Conservation (phyloP, 2,329 filamentous ascomycete genomes). For the Ophiostoma himal-ulmi region DNA sequence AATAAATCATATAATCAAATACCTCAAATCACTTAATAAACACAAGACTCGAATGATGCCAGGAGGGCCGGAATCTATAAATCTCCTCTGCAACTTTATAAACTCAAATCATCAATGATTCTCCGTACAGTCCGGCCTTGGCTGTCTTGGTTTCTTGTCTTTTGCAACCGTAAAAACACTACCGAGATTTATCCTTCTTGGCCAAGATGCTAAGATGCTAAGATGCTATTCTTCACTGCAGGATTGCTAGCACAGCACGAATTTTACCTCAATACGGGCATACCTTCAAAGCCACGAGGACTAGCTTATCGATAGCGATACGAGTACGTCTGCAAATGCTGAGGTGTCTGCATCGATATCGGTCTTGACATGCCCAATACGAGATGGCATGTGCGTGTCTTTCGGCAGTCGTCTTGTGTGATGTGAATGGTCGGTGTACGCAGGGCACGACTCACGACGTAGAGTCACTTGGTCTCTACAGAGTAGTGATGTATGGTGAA, state of each 20-base stretch:
- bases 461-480: too few species aligned
- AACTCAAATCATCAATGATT: not conserved
- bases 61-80: too few species aligned
- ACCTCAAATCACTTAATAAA: too few species aligned
- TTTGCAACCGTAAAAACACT: not conserved
- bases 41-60: too few species aligned
- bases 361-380: not conserved
- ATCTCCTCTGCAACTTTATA: not conserved
- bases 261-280: too few species aligned
- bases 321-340: not conserved
- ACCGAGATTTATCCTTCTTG: not conserved
- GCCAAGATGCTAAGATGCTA: not conserved
- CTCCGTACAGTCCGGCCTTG: not conserved
- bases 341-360: not conserved
- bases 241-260: not conserved
- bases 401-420: too few species aligned
- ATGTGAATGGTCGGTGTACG: not conserved
- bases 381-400: not conserved
- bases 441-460: not conserved
- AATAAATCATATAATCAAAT: too few species aligned
- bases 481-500: too few species aligned
- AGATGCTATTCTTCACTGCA: not conserved
- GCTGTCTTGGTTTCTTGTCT: not conserved
- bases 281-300: conserved; percentile 18
- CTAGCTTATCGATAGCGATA: conserved; percentile 14